phyloP scores from a whole-genome alignment of 2,329 filamentous ascomycete species.

The Acarospora socialis region DNA sequence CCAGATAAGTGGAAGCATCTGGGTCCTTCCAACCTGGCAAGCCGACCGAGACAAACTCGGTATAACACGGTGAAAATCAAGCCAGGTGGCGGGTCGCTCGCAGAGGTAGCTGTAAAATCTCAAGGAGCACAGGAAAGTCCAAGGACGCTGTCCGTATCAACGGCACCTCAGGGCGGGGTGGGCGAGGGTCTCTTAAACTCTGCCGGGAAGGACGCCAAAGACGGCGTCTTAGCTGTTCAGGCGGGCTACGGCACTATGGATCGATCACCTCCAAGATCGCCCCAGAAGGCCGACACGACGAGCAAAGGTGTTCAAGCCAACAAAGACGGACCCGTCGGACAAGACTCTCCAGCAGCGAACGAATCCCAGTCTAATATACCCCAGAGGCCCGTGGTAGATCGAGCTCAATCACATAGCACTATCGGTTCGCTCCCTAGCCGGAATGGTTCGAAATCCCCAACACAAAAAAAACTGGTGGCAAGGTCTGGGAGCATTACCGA shows the following conservation, averaged over 20 bases:
- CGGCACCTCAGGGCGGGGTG: constrained; percentile 35
- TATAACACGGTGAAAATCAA: constrained; percentile 53
- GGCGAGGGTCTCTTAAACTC: constrained; percentile 40
- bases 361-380: too few relatives aligned
- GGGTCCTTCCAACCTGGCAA: constrained; percentile 49
- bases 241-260: constrained; percentile 38
- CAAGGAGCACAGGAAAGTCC: constrained; percentile 26
- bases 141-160: constrained; percentile 26
- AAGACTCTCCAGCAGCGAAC: too few relatives aligned
- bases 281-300: constrained; percentile 17
- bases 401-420: constrained; percentile 6
- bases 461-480: constrained; percentile 34
- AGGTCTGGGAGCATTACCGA: constrained; percentile 68
- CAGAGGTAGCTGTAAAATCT: constrained; percentile 25
- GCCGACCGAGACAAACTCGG: constrained; percentile 44
- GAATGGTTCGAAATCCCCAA: constrained; percentile 13
- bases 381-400: too few relatives aligned
- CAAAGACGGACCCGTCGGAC: constrained; percentile 17
- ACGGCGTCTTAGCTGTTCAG: constrained; percentile 49
- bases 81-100: constrained; percentile 31
- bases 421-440: constrained; percentile 8
- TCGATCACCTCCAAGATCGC: constrained; percentile 12
- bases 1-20: constrained; percentile 46
- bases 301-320: constrained; percentile 15
- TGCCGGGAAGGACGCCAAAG: constrained; percentile 45